phyloP scores from a whole-genome alignment of 257 asterid species.

The Solanum pinnatisectum region DNA sequence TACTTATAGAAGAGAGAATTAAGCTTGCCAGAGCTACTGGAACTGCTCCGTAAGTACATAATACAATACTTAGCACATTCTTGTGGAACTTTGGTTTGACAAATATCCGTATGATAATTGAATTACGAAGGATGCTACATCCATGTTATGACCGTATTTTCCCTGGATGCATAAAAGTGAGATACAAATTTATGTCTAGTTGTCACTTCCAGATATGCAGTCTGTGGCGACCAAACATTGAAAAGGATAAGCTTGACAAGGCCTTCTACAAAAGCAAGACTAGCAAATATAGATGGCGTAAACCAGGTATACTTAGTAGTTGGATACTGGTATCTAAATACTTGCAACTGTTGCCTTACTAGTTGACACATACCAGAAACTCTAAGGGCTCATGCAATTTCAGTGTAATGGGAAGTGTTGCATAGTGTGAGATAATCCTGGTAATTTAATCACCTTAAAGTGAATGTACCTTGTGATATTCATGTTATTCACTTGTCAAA shows the following conservation, averaged over 20 bases:
- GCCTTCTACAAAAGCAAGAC: constrained; percentile 92
- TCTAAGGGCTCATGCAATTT: not conserved
- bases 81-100: not conserved
- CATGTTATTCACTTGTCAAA: not conserved
- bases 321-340: constrained; percentile 1
- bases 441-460: not conserved
- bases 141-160: not conserved
- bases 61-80: not conserved
- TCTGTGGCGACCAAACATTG: constrained; percentile 89
- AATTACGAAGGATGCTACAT: not conserved
- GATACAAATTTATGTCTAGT: not conserved
- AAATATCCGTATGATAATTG: not conserved
- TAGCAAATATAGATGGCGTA: constrained; percentile 93
- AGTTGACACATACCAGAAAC: not conserved
- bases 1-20: constrained; percentile 79
- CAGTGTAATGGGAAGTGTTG: not conserved
- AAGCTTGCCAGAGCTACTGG: constrained; percentile 67
- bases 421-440: not conserved
- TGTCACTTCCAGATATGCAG: constrained; percentile 65
- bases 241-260: constrained; percentile 65
- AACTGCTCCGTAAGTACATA: constrained; percentile 81
- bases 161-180: not conserved
- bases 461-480: not conserved
- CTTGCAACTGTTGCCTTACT: not conserved
- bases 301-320: constrained; percentile 56